These are phyloP conservation scores for Alternaria rosae DNA, from an alignment of 2,329 filamentous ascomycete species.

Conservation along the genomic window DNA sequence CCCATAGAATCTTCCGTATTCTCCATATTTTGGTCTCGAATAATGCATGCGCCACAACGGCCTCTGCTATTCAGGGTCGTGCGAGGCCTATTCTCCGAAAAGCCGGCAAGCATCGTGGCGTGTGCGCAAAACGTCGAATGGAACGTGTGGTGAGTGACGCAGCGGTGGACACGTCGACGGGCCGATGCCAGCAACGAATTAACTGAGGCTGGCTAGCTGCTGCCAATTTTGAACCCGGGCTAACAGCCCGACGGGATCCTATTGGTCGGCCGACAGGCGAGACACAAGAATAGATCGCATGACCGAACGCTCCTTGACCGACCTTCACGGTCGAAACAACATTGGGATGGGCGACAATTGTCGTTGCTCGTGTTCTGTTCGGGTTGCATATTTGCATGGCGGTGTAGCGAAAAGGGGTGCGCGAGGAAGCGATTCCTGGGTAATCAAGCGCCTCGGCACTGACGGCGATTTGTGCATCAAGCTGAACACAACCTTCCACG, in stretches of 20 bases:
- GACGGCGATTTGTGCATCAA: background rate
- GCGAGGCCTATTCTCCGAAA: background rate
- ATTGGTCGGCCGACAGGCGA: background rate
- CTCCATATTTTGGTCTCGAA: constrained; percentile 16
- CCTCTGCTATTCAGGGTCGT: background rate
- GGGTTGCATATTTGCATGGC: background rate
- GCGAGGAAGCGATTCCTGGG: background rate
- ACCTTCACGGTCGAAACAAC: background rate
- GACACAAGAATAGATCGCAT: constrained; percentile 9
- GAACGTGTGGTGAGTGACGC: constrained; percentile 5
- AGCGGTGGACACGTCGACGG: background rate
- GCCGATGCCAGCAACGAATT: background rate
- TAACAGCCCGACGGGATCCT: background rate
- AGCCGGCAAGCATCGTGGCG: background rate
- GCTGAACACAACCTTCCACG: background rate
- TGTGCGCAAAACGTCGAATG: constrained; percentile 8
- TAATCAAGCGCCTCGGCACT: background rate
- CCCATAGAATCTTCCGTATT: constrained; percentile 11
- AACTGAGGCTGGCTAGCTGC: background rate
- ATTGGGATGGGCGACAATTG: constrained; percentile 9
- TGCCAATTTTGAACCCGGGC: background rate
- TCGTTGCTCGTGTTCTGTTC: constrained; percentile 15
- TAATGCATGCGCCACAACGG: constrained; percentile 6
- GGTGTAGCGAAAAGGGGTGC: background rate
- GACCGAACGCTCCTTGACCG: background rate